A percentile compares a stretch with the other conserved stretches of the same genome.
Evolutionary conservation across 192 early-diverging fungal species (phyloP).

Genomic region (Oehlia diaphana): DNA sequence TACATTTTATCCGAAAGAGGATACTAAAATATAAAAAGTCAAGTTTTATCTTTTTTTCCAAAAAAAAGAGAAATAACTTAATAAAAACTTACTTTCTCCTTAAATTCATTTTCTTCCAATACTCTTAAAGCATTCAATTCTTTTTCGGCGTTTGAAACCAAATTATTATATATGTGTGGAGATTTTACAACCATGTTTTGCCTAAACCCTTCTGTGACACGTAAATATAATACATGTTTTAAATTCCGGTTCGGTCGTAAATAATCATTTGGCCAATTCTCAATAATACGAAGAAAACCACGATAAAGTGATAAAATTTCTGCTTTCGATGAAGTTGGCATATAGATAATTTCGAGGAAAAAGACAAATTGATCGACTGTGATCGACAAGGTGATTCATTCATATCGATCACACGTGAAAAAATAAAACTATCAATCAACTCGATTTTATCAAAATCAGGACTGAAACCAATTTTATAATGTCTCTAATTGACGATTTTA

Average conservation of each 20-base stretch:
- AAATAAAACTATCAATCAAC: too few species aligned
- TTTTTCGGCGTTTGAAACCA: slow-evolving; percentile 36
- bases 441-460: too few species aligned
- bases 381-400: too few species aligned
- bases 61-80: neutral
- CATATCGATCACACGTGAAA: too few species aligned
- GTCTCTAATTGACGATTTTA: slow-evolving; percentile 50
- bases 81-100: slow-evolving; percentile 44
- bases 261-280: slow-evolving; percentile 66
- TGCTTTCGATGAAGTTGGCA: neutral
- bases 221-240: slow-evolving; percentile 58
- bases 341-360: neutral
- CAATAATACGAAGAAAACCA: slow-evolving; percentile 58
- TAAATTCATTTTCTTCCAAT: slow-evolving; percentile 52
- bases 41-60: neutral
- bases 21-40: slow-evolving; percentile 40
- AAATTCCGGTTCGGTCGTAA: slow-evolving; percentile 69
- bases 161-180: slow-evolving; percentile 30
- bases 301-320: slow-evolving; percentile 47
- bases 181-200: slow-evolving; percentile 21
- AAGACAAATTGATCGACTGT: neutral
- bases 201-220: slow-evolving; percentile 51
- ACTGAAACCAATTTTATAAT: slow-evolving; percentile 15
- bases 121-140: slow-evolving; percentile 49
- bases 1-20: slow-evolving; percentile 57